phyloP scores from a whole-genome alignment of 495 filamentous ascomycete genomes.

The Sordaria brevicollis region DNA sequence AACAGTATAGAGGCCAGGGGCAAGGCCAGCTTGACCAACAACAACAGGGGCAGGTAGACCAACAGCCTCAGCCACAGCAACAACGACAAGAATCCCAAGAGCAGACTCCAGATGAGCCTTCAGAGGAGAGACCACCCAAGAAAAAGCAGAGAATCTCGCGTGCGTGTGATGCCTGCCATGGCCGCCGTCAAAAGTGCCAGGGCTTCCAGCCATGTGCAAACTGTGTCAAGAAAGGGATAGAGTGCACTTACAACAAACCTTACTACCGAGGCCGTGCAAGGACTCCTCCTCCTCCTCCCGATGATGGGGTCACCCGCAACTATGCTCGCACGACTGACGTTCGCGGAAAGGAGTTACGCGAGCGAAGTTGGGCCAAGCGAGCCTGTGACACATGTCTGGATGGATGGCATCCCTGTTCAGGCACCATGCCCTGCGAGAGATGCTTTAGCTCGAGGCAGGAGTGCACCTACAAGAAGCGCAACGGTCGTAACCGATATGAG shows the following conservation, averaged over 20 bases:
- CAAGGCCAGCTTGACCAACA: background rate
- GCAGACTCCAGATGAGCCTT: background rate
- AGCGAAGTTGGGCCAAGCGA: slow-evolving; percentile 9
- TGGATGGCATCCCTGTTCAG: slow-evolving; percentile 4
- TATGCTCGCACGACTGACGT: background rate
- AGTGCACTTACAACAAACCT: slow-evolving; percentile 11
- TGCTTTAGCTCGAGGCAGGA: slow-evolving; percentile 10
- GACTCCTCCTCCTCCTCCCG: slow-evolving; percentile 12
- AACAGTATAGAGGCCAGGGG: background rate
- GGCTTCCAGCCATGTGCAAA: slow-evolving; percentile 14
- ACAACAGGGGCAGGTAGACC: background rate
- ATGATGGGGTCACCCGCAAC: slow-evolving; percentile 5
- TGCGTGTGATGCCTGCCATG: slow-evolving; percentile 12
- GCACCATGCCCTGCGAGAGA: slow-evolving; percentile 10
- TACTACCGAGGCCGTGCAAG: slow-evolving; percentile 7
- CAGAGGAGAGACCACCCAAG: background rate
- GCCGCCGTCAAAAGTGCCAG: slow-evolving; percentile 2
- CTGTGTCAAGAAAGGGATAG: slow-evolving; percentile 5
- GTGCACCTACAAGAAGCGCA: slow-evolving; percentile 12
- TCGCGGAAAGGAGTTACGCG: slow-evolving; percentile 2
- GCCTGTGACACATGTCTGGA: slow-evolving; percentile 13
- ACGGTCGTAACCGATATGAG: background rate
- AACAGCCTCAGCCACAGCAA: background rate
- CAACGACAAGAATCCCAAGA: background rate
- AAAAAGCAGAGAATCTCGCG: slow-evolving; percentile 7